Evolutionary conservation across 2,329 filamentous ascomycete genomes (phyloP), one percentile per base, ranked within the genome.

Genomic region (Escovopsis weberi): DNA sequence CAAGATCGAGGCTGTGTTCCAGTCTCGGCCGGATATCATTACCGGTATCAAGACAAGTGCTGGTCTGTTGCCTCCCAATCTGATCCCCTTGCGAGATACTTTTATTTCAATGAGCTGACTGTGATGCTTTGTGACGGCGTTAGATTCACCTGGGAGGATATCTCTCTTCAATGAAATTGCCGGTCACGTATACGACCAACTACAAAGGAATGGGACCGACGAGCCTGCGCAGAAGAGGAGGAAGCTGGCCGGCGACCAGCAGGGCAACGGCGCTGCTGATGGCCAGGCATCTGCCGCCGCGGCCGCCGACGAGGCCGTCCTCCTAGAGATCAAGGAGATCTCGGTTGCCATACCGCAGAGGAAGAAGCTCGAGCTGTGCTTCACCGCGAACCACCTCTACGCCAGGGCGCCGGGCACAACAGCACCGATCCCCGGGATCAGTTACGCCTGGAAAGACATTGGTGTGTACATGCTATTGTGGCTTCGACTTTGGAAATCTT

Each of bases 291-390:
- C 43, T 7, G 55, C 53, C 30, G 59, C 59, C 23, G 65, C 65
- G 40, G 65, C 70, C 1, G 62, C 63, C 2, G 59, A 64, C 6
- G 75, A 80, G 50, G 52, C 64, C 6, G 59, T 80, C 0, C 58
- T 80, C 26, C 62, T 81, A 15, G 72, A 73, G 48, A 65, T 82
- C 45, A 78, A 77, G 56, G 78, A 81, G 37, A 76, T 82, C 18
- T 82, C 77, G 0, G 66, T 82, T n/a, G 73, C 75, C 1, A 67
- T 80, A 4, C 79, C 79, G 0, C 75, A 78, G 60, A 67, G 79
- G 48, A 83, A 82, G 60, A 83, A 82, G 58, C 76, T 76, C 50
- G 74, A 77, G 48, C 57, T 82, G 8, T 78, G 74, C 57, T 72
- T 82, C 47, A 82, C 77, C 2, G 60, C 67, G 6, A 66, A 68